These are phyloP conservation scores for Ceratocystis colombiana DNA, from an alignment of 2,329 filamentous ascomycete genomes.

Conservation along the genomic window DNA sequence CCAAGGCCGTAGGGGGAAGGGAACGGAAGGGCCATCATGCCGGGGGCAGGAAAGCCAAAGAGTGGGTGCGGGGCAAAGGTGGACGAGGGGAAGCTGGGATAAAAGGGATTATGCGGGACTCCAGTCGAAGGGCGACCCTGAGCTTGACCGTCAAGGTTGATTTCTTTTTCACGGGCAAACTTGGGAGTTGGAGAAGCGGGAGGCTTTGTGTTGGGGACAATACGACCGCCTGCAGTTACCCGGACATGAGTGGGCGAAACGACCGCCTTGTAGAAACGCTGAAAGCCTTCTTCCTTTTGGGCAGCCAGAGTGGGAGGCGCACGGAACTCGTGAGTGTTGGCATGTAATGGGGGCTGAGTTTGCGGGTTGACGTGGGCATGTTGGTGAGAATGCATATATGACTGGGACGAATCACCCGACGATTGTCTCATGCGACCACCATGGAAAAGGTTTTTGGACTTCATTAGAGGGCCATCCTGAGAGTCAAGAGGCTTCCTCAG, in stretches of 20 bases:
- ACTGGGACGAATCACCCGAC: slow-evolving; percentile 17
- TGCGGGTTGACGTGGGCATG: slow-evolving; percentile 21
- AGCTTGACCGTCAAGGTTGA: slow-evolving; percentile 12
- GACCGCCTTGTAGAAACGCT: slow-evolving; percentile 58
- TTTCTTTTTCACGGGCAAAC: slow-evolving; percentile 23
- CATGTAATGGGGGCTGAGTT: slow-evolving; percentile 22
- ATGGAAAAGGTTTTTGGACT: slow-evolving; percentile 22
- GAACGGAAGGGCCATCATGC: slow-evolving; percentile 28
- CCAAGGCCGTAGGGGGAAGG: slow-evolving; percentile 16
- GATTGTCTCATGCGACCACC: slow-evolving; percentile 20
- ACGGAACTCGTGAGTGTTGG: slow-evolving; percentile 39
- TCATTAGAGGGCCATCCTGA: slow-evolving; percentile 13
- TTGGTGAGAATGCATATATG: slow-evolving; percentile 8
- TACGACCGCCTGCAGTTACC: slow-evolving; percentile 56
- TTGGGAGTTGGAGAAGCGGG: slow-evolving; percentile 45
- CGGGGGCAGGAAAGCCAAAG: slow-evolving; percentile 30
- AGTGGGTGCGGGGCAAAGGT: slow-evolving; percentile 31
- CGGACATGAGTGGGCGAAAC: slow-evolving; percentile 56
- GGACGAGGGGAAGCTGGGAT: slow-evolving; percentile 29
- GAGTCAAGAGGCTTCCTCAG: slow-evolving; percentile 8
- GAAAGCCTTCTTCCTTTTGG: slow-evolving; percentile 55
- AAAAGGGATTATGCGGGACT: slow-evolving; percentile 31
- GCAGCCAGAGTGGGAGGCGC: slow-evolving; percentile 44
- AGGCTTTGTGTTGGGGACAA: slow-evolving; percentile 53
- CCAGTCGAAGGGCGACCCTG: slow-evolving; percentile 15